Percentiles rank a stretch among this genome's conserved stretches.
phyloP scores from a whole-genome alignment of 2,329 filamentous ascomycete species.

The Ustulina deusta region DNA sequence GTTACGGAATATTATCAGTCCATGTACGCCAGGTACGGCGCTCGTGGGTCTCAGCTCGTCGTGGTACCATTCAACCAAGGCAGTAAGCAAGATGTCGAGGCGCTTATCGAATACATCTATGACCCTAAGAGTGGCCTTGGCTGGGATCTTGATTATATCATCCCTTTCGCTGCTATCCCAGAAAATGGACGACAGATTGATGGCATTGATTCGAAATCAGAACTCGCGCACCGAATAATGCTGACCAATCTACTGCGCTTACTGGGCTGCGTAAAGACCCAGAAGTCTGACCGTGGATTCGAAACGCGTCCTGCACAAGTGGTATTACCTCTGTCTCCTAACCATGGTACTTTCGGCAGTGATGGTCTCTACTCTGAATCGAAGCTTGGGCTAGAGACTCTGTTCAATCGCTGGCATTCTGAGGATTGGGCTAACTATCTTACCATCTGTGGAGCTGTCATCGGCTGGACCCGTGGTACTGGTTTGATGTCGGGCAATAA shows the following conservation, averaged over 20 bases:
- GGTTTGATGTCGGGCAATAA: slow-evolving; percentile 99
- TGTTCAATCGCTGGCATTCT: slow-evolving; percentile 98
- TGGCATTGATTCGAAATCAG: slow-evolving; percentile 94
- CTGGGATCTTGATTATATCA: slow-evolving; percentile 96
- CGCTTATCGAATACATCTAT: slow-evolving; percentile 95
- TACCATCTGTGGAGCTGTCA: slow-evolving; percentile 97
- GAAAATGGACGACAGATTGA: slow-evolving; percentile 99
- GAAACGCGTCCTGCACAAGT: slow-evolving; percentile 97
- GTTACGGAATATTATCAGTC: slow-evolving; percentile 99
- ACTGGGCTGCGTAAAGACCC: slow-evolving; percentile 87
- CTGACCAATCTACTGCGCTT: slow-evolving; percentile 95
- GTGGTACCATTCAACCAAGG: slow-evolving; percentile 99
- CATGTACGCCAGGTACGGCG: slow-evolving; percentile 96
- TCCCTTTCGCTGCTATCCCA: slow-evolving; percentile 97
- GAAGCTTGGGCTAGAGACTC: slow-evolving; percentile 94
- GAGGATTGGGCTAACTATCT: slow-evolving; percentile 98
- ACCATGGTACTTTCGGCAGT: slow-evolving; percentile 98
- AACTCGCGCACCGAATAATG: slow-evolving; percentile 99
- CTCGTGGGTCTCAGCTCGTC: slow-evolving; percentile 93
- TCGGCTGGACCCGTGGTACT: slow-evolving; percentile 98
- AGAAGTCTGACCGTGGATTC: slow-evolving; percentile 88
- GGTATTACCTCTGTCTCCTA: slow-evolving; percentile 93
- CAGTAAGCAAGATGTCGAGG: slow-evolving; percentile 97
- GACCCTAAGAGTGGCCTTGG: slow-evolving; percentile 95
- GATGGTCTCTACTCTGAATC: slow-evolving; percentile 99